Percentiles rank a stretch among this genome's conserved stretches.
Conservation (phyloP, 2,329 filamentous ascomycete species). For the Colletotrichum zoysiae region DNA sequence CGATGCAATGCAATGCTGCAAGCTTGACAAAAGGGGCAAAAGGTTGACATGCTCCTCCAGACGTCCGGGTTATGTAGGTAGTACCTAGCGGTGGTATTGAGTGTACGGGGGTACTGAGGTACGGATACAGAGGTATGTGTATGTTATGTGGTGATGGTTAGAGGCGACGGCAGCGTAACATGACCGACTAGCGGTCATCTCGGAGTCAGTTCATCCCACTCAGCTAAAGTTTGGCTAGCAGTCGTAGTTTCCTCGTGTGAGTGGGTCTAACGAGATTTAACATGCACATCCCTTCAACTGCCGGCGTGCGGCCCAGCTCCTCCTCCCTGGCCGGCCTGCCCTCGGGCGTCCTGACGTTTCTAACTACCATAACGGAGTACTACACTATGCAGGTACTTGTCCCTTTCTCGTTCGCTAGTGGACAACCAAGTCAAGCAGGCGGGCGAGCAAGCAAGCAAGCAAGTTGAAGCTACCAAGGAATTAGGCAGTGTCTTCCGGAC, state of each 20-base stretch:
- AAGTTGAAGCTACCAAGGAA: neutral
- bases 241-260: constrained; percentile 40
- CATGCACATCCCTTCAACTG: constrained; percentile 40
- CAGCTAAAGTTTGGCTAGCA: constrained; percentile 38
- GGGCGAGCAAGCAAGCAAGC: too few relatives aligned
- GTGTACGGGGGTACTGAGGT: neutral
- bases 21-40: constrained; percentile 4
- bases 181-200: constrained; percentile 28
- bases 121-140: too few relatives aligned
- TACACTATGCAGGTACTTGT: neutral
- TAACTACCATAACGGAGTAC: too few relatives aligned
- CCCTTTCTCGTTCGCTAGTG: constrained; percentile 5
- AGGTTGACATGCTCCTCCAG: constrained; percentile 3
- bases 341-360: constrained; percentile 1
- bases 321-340: constrained; percentile 9
- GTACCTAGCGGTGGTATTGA: neutral
- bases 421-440: neutral
- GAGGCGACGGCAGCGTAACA: constrained; percentile 6
- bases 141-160: neutral
- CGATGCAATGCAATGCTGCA: neutral
- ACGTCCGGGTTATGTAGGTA: too few relatives aligned
- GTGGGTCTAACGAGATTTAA: constrained; percentile 42
- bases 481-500: constrained; percentile 16
- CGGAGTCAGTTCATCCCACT: constrained; percentile 42
- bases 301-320: constrained; percentile 18